Conservation (phyloP, 306 rosid species). For the Corylus americana region DNA sequence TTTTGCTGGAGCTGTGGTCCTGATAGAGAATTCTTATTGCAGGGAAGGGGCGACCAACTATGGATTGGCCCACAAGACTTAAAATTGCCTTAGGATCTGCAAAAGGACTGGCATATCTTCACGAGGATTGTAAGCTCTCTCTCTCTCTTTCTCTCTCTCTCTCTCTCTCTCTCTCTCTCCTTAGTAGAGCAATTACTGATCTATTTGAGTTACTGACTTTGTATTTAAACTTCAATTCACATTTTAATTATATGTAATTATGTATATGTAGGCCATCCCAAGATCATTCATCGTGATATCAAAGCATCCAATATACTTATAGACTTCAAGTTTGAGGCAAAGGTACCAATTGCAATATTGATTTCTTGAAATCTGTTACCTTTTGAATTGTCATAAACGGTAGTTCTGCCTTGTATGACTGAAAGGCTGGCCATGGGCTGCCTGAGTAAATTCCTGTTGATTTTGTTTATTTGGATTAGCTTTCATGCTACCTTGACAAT, state of each 20-base stretch:
- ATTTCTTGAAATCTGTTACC: not conserved
- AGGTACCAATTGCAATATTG: constrained; percentile 42
- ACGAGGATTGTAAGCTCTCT: constrained; percentile 84
- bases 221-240: constrained; percentile 12
- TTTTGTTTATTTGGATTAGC: not conserved
- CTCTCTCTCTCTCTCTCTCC: not conserved
- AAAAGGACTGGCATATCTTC: constrained; percentile 94
- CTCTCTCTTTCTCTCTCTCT: not conserved
- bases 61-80: constrained; percentile 91
- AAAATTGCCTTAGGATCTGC: constrained; percentile 90
- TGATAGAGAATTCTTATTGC: constrained; percentile 36
- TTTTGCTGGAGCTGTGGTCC: constrained; percentile 23
- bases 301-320: constrained; percentile 84
- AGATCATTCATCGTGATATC: constrained; percentile 96
- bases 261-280: constrained; percentile 77
- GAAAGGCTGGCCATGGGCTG: not conserved
- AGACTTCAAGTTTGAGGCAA: constrained; percentile 93
- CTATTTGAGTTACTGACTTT: not conserved
- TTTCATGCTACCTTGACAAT: not conserved
- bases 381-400: not conserved
- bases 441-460: not conserved
- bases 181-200: constrained; percentile 2
- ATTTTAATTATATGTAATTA: constrained; percentile 1
- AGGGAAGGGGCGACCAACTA: constrained; percentile 85
- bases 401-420: not conserved